phyloP scores from a whole-genome alignment of 148 eudicot species.

The Rhododendron ovatum region DNA sequence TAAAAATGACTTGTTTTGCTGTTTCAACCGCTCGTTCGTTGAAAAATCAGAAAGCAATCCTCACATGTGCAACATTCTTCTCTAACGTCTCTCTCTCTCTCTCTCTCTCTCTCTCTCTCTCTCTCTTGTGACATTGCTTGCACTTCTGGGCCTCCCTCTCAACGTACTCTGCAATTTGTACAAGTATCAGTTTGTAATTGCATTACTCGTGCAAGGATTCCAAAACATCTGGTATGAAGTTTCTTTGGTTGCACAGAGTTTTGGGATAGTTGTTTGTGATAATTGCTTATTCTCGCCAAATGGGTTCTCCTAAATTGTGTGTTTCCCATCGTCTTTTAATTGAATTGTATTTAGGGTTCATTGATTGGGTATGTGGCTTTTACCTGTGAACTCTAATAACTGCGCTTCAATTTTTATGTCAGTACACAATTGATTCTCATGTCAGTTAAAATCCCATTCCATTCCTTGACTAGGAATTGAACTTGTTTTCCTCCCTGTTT shows the following conservation, averaged over 20 bases:
- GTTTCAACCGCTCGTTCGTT: background rate
- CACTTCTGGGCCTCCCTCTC: background rate
- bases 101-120: background rate
- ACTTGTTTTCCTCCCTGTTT: background rate
- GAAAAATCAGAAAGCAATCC: background rate
- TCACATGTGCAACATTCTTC: background rate
- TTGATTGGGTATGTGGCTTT: background rate
- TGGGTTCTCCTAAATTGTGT: background rate
- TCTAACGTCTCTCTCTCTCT: background rate
- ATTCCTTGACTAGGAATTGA: background rate
- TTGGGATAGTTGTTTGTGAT: background rate
- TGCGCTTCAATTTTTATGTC: background rate
- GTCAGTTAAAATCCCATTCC: background rate
- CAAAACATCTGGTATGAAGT: background rate
- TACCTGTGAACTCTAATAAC: background rate
- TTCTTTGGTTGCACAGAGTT: background rate
- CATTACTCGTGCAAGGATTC: background rate
- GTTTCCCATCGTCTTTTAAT: background rate
- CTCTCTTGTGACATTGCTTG: background rate
- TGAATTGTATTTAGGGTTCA: background rate
- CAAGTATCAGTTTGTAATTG: background rate
- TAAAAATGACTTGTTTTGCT: background rate
- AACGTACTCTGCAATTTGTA: background rate
- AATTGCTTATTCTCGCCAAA: background rate
- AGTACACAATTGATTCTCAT: background rate